Base-by-base conservation (phyloP, 768 basidiomycete genomes). In the Lactarius psammicola region DNA sequence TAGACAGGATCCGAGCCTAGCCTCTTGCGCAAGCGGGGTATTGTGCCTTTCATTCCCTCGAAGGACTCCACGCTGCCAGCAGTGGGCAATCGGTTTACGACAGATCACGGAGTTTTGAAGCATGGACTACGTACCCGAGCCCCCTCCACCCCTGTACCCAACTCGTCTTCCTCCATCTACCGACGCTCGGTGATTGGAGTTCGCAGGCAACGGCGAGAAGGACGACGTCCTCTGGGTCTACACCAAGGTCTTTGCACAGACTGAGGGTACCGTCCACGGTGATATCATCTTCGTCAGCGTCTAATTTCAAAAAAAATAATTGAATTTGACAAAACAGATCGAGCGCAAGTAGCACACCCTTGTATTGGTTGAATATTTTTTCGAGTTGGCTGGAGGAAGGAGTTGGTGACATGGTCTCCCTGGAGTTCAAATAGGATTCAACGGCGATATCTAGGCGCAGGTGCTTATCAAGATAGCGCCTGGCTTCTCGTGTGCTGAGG, bases 121-220 rank as follows among this genome's bases (percentile, higher is more conserved):
- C 4, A 33, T 6, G 33, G 38, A 15, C 30, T 17, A 77, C 87
- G 64, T 71, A 90, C 90, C 88, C 84, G 40, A 90, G 76, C 17
- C 71, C 74, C 75, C 86, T 89, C 92, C 93, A 94, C 1, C 92
- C 93, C 0, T 91, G 89, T 40, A 85, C 71, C 92, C 92, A 95
- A 0, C 85, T 87, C 66, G 84, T 78, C 68, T 78, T 81, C 36
- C 79, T 80, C 87, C 92, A 96, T 64, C 82, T 80, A 1, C 90
- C 92, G 59, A 95, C 78, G 65, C 78, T 71, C 0, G 88, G 89
- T 5, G 90, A 90, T 72, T 89, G 87, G 30, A 94, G 82, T 71
- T 94, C 90, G 71, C 82, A 92, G 10, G 93, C 94, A 46, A 96
- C 78, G 6, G 89, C 85, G 51, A 95, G 82, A 59, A 95, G 78